These are phyloP conservation scores for Eutrema yunnanense DNA, from an alignment of 345 rosid genomes.

Conservation along the genomic window DNA sequence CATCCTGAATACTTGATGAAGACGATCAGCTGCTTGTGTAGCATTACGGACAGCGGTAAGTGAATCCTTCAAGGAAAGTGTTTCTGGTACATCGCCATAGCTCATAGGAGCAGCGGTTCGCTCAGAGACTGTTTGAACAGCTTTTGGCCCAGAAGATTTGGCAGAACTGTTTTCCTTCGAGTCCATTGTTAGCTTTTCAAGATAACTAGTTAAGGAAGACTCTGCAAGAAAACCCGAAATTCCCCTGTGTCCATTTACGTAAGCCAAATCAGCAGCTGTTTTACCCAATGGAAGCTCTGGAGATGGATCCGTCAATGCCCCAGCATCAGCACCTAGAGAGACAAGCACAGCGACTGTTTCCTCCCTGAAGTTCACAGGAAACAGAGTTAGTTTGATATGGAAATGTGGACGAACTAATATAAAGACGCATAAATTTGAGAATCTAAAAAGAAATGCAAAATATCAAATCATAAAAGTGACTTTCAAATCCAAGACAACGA, in stretches of 20 bases:
- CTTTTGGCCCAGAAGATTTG: slow-evolving; percentile 36
- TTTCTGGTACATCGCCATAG: slow-evolving; percentile 51
- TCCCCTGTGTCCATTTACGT: slow-evolving; percentile 80
- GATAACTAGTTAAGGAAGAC: slow-evolving; percentile 67
- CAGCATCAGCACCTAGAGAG: slow-evolving; percentile 67
- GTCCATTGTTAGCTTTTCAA: slow-evolving; percentile 55
- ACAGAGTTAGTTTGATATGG: background rate
- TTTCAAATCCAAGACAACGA: background rate
- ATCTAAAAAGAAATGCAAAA: background rate
- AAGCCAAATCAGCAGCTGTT: slow-evolving; percentile 91
- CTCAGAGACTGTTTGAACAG: slow-evolving; percentile 61
- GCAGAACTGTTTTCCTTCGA: slow-evolving; percentile 36
- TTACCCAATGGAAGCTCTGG: slow-evolving; percentile 74
- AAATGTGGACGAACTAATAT: background rate
- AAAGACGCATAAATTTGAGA: background rate
- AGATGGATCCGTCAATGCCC: slow-evolving; percentile 71
- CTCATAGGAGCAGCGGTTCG: slow-evolving; percentile 53
- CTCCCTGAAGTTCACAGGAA: slow-evolving; percentile 52
- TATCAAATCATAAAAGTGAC: background rate
- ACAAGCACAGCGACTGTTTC: slow-evolving; percentile 72
- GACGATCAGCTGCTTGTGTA: slow-evolving; percentile 87
- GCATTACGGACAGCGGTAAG: slow-evolving; percentile 82
- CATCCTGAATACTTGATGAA: slow-evolving; percentile 76
- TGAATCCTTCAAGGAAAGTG: slow-evolving; percentile 73
- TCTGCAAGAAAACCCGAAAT: slow-evolving; percentile 93